These are phyloP conservation scores for Danielozyma ontarioensis DNA, from an alignment of 805 yeast species.

Conservation along the genomic window DNA sequence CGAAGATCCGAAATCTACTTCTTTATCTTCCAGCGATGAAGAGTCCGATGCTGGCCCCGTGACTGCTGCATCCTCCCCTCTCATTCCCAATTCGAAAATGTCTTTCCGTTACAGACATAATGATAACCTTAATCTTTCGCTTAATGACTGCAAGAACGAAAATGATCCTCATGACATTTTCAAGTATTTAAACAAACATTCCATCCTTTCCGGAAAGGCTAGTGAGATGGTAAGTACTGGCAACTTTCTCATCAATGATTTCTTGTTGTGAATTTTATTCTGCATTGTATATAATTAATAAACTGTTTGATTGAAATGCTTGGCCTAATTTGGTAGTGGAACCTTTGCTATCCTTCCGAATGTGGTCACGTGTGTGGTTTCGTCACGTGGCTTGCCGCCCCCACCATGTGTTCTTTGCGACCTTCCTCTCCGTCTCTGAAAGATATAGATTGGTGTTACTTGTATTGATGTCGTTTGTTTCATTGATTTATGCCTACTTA, in stretches of 20 bases:
- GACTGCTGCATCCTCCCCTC: constrained; percentile 4
- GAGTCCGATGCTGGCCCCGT: constrained; percentile 3
- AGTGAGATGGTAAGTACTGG: constrained; percentile 41
- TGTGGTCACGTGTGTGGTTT: background rate
- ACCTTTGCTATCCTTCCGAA: too few species aligned
- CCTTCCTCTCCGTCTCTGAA: too few species aligned
- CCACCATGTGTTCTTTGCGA: too few species aligned
- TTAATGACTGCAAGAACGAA: constrained; percentile 11
- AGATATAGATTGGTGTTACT: too few species aligned
- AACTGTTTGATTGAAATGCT: too few species aligned
- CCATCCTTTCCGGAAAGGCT: constrained; percentile 35
- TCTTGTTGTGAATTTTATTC: constrained; percentile 27
- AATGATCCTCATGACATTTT: constrained; percentile 21
- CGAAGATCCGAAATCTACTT: constrained; percentile 11
- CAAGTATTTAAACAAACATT: constrained; percentile 30
- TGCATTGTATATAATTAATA: constrained; percentile 1
- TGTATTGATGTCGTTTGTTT: constrained; percentile 1
- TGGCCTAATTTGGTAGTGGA: too few species aligned
- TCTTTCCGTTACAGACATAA: constrained; percentile 33
- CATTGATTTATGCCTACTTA: constrained; percentile 47
- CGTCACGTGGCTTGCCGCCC: background rate
- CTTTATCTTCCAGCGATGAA: constrained; percentile 4
- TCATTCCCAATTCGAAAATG: constrained; percentile 19
- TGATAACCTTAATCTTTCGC: constrained; percentile 31
- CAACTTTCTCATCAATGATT: constrained; percentile 38